Conservation (phyloP, 1,284 basidiomycete genomes). For the Austroboletus niveus region DNA sequence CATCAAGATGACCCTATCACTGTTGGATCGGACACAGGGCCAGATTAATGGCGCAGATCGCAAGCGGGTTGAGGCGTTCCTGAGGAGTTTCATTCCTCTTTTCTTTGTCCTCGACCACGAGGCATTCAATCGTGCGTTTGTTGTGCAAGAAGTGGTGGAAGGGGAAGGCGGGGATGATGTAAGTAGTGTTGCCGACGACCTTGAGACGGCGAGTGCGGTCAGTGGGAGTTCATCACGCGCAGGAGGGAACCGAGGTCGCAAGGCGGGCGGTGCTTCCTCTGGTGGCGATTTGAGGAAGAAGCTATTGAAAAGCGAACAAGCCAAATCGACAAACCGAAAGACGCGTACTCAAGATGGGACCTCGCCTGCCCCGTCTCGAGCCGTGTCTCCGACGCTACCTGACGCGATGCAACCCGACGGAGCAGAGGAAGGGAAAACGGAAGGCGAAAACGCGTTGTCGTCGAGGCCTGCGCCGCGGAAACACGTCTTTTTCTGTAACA, state of each 20-base stretch:
- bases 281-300: constrained; percentile 72
- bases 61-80: constrained; percentile 80
- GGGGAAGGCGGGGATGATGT: constrained; percentile 55
- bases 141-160: constrained; percentile 43
- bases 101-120: constrained; percentile 72
- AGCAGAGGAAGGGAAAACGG: constrained; percentile 27
- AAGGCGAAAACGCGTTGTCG: constrained; percentile 18
- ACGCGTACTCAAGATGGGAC: constrained; percentile 48
- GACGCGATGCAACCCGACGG: constrained; percentile 43
- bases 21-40: constrained; percentile 83
- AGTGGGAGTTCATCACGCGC: constrained; percentile 37
- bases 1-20: constrained; percentile 87
- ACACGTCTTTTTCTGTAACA: constrained; percentile 86
- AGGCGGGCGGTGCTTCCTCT: constrained; percentile 38
- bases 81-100: constrained; percentile 76
- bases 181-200: constrained; percentile 45
- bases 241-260: constrained; percentile 39
- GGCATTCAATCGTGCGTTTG: constrained; percentile 70
- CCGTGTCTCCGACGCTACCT: constrained; percentile 51
- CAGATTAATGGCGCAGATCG: constrained; percentile 74
- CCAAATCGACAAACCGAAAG: constrained; percentile 62
- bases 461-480: constrained; percentile 38
- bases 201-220: constrained; percentile 42
- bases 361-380: constrained; percentile 31
- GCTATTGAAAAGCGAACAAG: constrained; percentile 74